Percentiles rank a stretch among this genome's conserved stretches.
These are phyloP conservation scores for Volvariella volvacea DNA, from an alignment of 1,284 basidiomycete genomes.

Conservation along the genomic window DNA sequence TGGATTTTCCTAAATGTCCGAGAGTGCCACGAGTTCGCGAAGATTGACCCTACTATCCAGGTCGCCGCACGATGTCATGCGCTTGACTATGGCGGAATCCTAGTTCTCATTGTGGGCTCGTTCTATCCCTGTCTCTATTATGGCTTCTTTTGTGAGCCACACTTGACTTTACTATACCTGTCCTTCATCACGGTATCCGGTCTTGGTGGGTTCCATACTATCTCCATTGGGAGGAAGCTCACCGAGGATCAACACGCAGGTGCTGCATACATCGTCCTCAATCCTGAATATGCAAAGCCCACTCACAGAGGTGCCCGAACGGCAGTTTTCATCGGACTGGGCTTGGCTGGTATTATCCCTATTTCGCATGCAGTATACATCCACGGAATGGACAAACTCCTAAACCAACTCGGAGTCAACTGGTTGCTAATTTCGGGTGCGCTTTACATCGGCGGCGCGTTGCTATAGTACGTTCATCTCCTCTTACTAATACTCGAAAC, in stretches of 20 bases:
- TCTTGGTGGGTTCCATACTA: conserved; percentile 41
- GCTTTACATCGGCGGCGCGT: conserved; percentile 71
- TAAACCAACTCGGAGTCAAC: conserved; percentile 59
- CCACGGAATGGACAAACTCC: conserved; percentile 50
- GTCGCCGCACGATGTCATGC: conserved; percentile 47
- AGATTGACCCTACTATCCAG: conserved; percentile 22
- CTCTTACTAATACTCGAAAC: conserved; percentile 18
- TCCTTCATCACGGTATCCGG: conserved; percentile 51
- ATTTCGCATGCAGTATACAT: conserved; percentile 57
- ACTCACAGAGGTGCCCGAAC: conserved; percentile 76
- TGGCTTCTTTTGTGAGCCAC: conserved; percentile 61
- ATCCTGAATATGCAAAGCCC: conserved; percentile 73
- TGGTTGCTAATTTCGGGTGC: conserved; percentile 65
- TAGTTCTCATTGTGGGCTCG: conserved; percentile 70
- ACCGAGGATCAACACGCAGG: conserved; percentile 26
- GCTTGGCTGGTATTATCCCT: conserved; percentile 69
- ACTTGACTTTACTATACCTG: conserved; percentile 48
- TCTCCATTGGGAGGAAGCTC: background rate
- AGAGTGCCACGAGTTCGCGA: background rate
- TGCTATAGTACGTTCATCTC: conserved; percentile 71
- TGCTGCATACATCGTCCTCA: conserved; percentile 73
- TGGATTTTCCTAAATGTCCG: conserved; percentile 11
- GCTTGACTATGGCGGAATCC: conserved; percentile 71
- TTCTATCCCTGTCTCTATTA: conserved; percentile 74
- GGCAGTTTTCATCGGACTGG: conserved; percentile 74